Evolutionary conservation across 768 basidiomycete genomes (phyloP).

Genomic region (Rhodotorula sphaerocarpa): DNA sequence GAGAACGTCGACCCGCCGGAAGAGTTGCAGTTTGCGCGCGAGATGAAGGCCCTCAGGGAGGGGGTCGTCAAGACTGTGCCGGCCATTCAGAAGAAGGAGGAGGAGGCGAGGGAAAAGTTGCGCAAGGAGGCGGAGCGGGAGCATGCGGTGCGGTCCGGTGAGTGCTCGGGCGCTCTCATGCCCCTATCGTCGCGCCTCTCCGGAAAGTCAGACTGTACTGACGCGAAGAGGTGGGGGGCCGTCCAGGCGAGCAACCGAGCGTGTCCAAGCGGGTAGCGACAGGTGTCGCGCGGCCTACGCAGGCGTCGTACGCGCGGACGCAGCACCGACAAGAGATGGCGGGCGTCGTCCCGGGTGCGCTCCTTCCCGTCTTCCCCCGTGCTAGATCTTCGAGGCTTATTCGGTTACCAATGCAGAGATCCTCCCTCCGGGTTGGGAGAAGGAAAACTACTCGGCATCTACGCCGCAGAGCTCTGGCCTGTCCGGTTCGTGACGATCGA

Average conservation of each 20-base stretch:
- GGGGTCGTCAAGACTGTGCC: slow-evolving; percentile 49
- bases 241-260: background rate
- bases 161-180: background rate
- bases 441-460: slow-evolving; percentile 2
- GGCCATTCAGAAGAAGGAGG: slow-evolving; percentile 30
- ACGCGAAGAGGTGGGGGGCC: background rate
- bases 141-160: slow-evolving; percentile 12
- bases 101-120: slow-evolving; percentile 22
- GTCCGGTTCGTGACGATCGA: slow-evolving; percentile 25
- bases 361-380: no score
- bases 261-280: no score
- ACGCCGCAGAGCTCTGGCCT: slow-evolving; percentile 8
- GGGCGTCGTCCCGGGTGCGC: background rate
- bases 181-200: background rate
- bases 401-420: no score
- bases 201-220: background rate
- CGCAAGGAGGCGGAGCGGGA: slow-evolving; percentile 17
- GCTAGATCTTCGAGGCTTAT: no score
- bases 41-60: slow-evolving; percentile 65
- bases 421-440: slow-evolving; percentile 26
- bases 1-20: slow-evolving; percentile 65
- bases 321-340: background rate
- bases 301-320: background rate
- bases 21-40: slow-evolving; percentile 67
- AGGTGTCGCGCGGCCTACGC: no score